Evolutionary conservation across 208 protist species (phyloP).

Genomic region (Trypanosomatidae sp.): DNA sequence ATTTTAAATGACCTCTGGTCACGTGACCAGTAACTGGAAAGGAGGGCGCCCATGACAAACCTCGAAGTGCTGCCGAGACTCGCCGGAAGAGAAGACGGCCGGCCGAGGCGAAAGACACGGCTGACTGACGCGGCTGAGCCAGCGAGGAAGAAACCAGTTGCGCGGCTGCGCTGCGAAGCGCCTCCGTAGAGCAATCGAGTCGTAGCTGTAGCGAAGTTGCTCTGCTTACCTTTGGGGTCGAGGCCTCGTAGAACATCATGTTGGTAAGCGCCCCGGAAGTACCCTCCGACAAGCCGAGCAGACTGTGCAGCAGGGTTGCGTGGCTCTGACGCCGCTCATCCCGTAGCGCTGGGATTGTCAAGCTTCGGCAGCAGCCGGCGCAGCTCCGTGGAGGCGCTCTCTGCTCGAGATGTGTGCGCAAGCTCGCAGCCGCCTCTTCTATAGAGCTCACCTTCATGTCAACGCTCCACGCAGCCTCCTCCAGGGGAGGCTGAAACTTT

Average conservation of each 20-base stretch:
- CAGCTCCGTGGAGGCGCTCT: too few species aligned
- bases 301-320: constrained; percentile 12
- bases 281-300: constrained; percentile 17
- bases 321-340: constrained; percentile 3
- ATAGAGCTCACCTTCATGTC: constrained; percentile 12
- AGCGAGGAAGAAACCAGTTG: constrained; percentile 10
- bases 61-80: constrained; percentile 10
- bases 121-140: not conserved
- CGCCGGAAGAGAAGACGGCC: constrained; percentile 2
- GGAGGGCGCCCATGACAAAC: not conserved
- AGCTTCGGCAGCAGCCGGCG: not conserved
- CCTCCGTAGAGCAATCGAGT: constrained; percentile 10
- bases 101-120: not conserved
- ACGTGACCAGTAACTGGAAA: constrained; percentile 13
- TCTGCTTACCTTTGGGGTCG: not conserved
- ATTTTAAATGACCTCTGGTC: constrained; percentile 57
- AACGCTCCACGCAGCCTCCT: constrained; percentile 33
- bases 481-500: constrained; percentile 48
- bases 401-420: constrained; percentile 7
- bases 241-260: not conserved
- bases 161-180: constrained; percentile 10
- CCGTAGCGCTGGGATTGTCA: constrained; percentile 9
- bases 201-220: constrained; percentile 12
- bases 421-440: constrained; percentile 3
- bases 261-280: not conserved